Conservation (phyloP, 306 rosid genomes). For the Cucurbita pepo region DNA sequence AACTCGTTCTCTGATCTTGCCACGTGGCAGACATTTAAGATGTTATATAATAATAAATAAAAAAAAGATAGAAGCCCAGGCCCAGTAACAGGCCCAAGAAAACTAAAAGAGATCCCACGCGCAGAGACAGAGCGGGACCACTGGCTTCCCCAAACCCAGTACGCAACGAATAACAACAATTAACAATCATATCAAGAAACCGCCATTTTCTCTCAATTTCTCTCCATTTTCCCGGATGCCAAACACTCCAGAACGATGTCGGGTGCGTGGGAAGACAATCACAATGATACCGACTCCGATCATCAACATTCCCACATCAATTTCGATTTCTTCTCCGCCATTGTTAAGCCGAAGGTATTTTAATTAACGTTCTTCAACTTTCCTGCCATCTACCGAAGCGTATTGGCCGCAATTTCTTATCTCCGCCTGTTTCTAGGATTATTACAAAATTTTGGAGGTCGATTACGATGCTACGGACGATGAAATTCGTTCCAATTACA, state of each 20-base stretch:
- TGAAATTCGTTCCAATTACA: conserved; percentile 77
- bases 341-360: conserved; percentile 63
- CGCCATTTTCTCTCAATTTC: not conserved
- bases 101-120: not conserved
- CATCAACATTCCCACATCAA: conserved; percentile 29
- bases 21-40: no score
- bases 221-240: not conserved
- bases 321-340: conserved; percentile 49
- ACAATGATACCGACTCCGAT: conserved; percentile 19
- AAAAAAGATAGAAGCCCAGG: not conserved
- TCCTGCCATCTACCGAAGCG: not conserved
- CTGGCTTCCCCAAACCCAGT: not conserved
- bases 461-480: conserved; percentile 91
- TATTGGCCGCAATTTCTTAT: not conserved
- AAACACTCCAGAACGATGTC: conserved; percentile 24
- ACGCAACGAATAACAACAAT: not conserved
- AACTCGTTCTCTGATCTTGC: no score
- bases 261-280: conserved; percentile 27
- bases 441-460: conserved; percentile 79
- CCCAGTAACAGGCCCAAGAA: not conserved
- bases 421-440: conserved; percentile 30
- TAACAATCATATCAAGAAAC: not conserved
- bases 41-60: no score
- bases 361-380: not conserved
- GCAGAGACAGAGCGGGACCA: not conserved